Base-by-base conservation (phyloP, 2,329 filamentous ascomycete genomes). In the Diaporthe citrichinensis region DNA sequence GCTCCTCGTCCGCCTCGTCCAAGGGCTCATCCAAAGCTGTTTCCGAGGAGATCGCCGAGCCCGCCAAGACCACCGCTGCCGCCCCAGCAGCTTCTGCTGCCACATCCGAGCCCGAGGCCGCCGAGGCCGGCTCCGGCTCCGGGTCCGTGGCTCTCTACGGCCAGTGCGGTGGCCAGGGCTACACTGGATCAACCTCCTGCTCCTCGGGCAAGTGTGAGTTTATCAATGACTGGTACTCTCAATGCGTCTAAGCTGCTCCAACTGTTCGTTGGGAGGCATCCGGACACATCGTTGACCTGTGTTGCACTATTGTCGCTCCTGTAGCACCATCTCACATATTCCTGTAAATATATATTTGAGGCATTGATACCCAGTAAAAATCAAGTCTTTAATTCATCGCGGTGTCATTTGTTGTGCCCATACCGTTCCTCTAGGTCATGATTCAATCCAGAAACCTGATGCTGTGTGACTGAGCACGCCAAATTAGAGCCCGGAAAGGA, bases 391-490 rank as follows among this genome's bases (percentile, higher is more conserved):
- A 14, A 25, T n/a, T 6, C 23, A 51, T 14, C n/a, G 23, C 23
- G 0, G n/a, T 2, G 0, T 51, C 10, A 12, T 0, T 0, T 25
- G 23, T 20, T 51, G 3, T 12, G 15, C 2, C 23, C 3, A 0
- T n/a, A 5, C 23, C 2, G 46, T 6, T 51, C 49, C 0, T 12
- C 23, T 14, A 23, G n/a, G 0, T 6, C 23, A 51, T 17, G 15
- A 51, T 4, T 5, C 23, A 17, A 25, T 2, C 23, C 8, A 14
- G 4, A n/a, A 10, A 14, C 49, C 1, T 25, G 49, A 25, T 1
- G 25, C 5, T 0, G 4, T 25, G 10, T 51, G 3, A 51, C 5
- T 51, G n/a, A n/a, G 10, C 14, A 12, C 5, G 49, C 20, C 8
- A 7, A n/a, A 23, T n/a, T 0, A 10, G 20, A 20, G 1, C 49